These are phyloP conservation scores for Abrus pulchellus DNA, from an alignment of 306 rosid species.

Conservation along the genomic window DNA sequence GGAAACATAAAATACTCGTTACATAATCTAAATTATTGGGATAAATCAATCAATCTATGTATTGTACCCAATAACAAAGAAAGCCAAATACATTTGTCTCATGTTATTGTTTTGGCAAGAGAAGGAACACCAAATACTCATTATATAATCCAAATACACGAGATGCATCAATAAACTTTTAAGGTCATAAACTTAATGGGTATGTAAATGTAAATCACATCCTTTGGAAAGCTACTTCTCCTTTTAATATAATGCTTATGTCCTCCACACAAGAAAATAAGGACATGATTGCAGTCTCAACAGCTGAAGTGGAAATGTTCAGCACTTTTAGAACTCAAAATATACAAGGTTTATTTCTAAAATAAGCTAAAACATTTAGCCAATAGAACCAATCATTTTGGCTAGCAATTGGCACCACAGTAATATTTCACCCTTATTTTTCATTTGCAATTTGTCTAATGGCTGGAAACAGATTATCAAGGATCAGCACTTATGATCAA, in stretches of 20 bases:
- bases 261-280: conserved; percentile 32
- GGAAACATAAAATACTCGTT: conserved; percentile 24
- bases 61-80: neutral
- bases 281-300: conserved; percentile 10
- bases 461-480: conserved; percentile 29
- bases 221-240: neutral
- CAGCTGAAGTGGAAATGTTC: conserved; percentile 2
- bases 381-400: conserved; percentile 17
- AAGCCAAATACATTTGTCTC: conserved; percentile 7
- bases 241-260: neutral
- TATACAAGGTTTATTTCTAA: conserved; percentile 18
- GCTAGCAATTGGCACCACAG: conserved; percentile 24
- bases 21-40: neutral
- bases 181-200: conserved; percentile 6
- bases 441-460: neutral
- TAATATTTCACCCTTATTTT: neutral
- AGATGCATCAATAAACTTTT: conserved; percentile 1
- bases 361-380: conserved; percentile 27
- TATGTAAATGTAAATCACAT: conserved; percentile 8
- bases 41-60: neutral
- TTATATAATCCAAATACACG: conserved; percentile 10
- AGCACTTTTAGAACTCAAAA: neutral
- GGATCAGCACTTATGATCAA: conserved; percentile 1
- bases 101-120: conserved; percentile 16
- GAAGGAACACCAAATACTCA: conserved; percentile 27